Evolutionary conservation across 306 rosid species (phyloP).

Genomic region (Castanospermum australe): DNA sequence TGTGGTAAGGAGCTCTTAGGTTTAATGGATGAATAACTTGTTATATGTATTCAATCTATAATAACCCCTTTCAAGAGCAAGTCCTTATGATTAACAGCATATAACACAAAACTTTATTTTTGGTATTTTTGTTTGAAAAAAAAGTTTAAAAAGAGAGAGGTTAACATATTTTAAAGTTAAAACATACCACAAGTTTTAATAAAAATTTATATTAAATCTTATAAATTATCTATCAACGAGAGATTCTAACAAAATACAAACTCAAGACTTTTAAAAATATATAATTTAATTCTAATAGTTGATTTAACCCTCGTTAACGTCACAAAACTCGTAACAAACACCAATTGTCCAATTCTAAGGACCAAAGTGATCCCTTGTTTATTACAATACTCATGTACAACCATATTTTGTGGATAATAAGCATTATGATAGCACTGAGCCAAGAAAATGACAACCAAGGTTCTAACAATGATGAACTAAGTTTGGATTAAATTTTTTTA

Average conservation of each 20-base stretch:
- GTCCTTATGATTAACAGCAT: conserved; percentile 10
- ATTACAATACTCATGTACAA: not conserved
- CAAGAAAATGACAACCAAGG: not conserved
- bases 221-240: too few relatives aligned
- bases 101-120: too few relatives aligned
- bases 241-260: too few relatives aligned
- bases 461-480: not conserved
- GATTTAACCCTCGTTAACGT: too few relatives aligned
- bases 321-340: not conserved
- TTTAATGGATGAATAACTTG: not conserved
- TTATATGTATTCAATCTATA: conserved; percentile 12
- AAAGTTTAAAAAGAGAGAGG: too few relatives aligned
- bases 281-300: too few relatives aligned
- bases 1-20: not conserved
- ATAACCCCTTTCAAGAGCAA: conserved; percentile 23
- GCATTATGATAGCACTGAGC: not conserved
- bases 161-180: too few relatives aligned
- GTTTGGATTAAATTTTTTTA: not conserved
- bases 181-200: too few relatives aligned
- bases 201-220: too few relatives aligned
- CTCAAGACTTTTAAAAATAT: too few relatives aligned
- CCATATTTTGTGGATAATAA: not conserved
- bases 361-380: not conserved
- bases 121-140: too few relatives aligned
- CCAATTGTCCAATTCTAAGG: not conserved